Conservation (phyloP, 139 green algal species). For the Chlamydomonas eustigma region DNA sequence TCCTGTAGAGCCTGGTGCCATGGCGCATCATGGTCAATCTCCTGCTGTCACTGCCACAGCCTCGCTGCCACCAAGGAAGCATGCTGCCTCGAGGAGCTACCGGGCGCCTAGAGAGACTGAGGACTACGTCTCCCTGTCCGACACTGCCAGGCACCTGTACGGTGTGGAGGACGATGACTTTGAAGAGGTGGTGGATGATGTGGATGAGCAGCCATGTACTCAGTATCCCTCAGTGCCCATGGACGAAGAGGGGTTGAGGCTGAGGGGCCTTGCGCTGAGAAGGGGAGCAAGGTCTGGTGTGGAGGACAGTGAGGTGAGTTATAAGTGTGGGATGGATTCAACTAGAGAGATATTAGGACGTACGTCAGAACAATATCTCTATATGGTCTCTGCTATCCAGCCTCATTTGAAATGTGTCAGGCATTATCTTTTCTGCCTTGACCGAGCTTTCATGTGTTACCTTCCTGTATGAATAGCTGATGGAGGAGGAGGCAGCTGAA, state of each 20-base stretch:
- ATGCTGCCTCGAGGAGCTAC: no score
- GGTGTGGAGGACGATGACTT: neutral
- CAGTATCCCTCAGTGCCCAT: neutral
- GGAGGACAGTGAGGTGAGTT: constrained; percentile 6
- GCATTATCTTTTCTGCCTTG: constrained; percentile 2
- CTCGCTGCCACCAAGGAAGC: no score
- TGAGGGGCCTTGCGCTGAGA: neutral
- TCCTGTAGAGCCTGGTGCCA: no score
- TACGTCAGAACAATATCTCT: no score
- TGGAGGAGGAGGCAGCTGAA: neutral
- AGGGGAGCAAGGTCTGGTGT: neutral
- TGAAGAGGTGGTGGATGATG: neutral
- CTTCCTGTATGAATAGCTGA: neutral
- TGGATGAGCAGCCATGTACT: neutral
- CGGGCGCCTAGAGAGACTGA: no score
- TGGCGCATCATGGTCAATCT: no score
- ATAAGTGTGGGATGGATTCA: neutral
- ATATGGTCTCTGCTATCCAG: no score
- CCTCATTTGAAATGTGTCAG: no score
- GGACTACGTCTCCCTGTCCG: no score
- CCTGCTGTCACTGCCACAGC: no score
- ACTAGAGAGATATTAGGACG: neutral
- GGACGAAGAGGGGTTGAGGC: neutral
- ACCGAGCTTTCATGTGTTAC: neutral
- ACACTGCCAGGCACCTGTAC: no score